Evolutionary conservation across 306 rosid species (phyloP).

Genomic region (Acacia crassicarpa): DNA sequence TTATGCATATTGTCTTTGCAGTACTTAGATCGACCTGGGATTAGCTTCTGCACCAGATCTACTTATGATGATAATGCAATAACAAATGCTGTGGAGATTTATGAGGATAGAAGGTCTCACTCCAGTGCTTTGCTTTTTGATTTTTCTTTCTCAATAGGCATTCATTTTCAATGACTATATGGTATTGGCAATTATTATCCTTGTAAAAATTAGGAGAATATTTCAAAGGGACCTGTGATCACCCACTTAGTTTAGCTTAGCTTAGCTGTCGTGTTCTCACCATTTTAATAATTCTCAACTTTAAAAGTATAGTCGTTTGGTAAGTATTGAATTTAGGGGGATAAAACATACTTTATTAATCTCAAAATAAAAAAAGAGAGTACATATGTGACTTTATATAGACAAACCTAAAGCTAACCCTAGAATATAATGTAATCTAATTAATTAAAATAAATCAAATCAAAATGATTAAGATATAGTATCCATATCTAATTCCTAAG

Average conservation of each 20-base stretch:
- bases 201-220: not conserved
- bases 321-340: no score
- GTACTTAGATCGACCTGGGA: slow-evolving; percentile 77
- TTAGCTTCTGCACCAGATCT: slow-evolving; percentile 76
- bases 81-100: slow-evolving; percentile 82
- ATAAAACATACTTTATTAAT: no score
- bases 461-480: no score
- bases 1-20: slow-evolving; percentile 34
- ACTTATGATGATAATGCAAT: slow-evolving; percentile 80
- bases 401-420: no score
- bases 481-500: no score
- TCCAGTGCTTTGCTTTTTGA: not conserved
- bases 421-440: no score
- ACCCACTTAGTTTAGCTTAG: not conserved
- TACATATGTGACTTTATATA: no score
- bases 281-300: not conserved
- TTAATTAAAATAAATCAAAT: no score
- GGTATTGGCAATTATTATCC: slow-evolving; percentile 5
- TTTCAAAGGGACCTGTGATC: not conserved
- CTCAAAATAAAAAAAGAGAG: no score
- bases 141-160: not conserved
- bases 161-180: slow-evolving; percentile 3
- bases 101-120: slow-evolving; percentile 58
- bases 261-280: not conserved
- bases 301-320: not conserved